Evolutionary conservation across 2,329 filamentous ascomycete species (phyloP).

Genomic region (Colletotrichum chrysophilum): DNA sequence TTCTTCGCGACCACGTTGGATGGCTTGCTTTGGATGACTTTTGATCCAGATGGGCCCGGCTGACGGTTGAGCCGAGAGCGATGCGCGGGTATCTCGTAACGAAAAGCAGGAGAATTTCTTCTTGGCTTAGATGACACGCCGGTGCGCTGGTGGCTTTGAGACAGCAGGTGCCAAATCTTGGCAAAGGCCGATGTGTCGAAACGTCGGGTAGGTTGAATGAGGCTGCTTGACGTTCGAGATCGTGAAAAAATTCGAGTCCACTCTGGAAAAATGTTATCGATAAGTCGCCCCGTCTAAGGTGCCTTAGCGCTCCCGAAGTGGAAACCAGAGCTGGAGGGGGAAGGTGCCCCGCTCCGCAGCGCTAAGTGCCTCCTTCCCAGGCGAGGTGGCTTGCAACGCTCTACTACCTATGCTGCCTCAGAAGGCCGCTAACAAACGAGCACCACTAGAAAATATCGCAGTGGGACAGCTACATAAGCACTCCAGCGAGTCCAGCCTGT

Average conservation of each 20-base stretch:
- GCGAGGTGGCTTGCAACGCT: neutral
- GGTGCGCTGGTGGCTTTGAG: neutral
- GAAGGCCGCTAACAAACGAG: neutral
- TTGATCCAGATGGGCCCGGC: neutral
- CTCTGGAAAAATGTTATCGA: conserved; percentile 10
- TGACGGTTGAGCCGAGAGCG: neutral
- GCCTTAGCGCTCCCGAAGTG: neutral
- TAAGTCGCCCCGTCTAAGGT: neutral
- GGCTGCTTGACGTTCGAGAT: neutral
- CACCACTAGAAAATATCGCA: neutral
- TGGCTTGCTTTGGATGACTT: neutral
- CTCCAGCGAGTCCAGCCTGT: neutral
- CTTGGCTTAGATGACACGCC: neutral
- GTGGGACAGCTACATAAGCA: neutral
- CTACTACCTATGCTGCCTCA: neutral
- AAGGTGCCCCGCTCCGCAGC: neutral
- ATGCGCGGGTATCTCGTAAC: neutral
- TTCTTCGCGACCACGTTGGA: conserved; percentile 15
- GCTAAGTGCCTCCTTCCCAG: neutral
- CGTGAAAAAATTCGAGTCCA: conserved; percentile 18
- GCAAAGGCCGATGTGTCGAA: neutral
- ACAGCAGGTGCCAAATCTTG: neutral
- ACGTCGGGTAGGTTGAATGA: neutral
- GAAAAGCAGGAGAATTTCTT: neutral
- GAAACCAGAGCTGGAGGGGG: neutral